Evolutionary conservation across 2,329 filamentous ascomycete species (phyloP).

Genomic region (Diaporthe amygdali): DNA sequence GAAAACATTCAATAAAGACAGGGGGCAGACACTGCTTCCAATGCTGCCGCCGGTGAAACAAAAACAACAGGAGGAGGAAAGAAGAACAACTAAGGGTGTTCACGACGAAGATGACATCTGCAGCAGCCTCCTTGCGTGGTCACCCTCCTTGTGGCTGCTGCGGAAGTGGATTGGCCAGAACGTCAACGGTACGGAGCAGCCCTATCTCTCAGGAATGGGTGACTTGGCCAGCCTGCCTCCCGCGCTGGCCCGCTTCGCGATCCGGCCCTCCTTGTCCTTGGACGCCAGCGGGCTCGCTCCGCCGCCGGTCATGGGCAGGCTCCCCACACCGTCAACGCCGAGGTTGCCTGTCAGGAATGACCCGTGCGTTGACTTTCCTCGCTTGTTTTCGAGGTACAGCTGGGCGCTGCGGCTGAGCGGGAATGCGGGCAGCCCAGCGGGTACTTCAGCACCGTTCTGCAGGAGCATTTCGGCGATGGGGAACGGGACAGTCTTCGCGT

Average conservation of each 20-base stretch:
- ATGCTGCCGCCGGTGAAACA: conserved; percentile 1
- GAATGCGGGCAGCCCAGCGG: conserved; percentile 75
- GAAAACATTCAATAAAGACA: not conserved
- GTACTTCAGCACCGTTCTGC: conserved; percentile 93
- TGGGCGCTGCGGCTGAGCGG: conserved; percentile 82
- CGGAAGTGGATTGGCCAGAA: conserved; percentile 25
- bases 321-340: conserved; percentile 62
- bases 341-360: conserved; percentile 25
- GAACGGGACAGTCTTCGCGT: conserved; percentile 70
- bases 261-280: conserved; percentile 68
- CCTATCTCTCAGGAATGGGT: conserved; percentile 67
- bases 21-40: not conserved
- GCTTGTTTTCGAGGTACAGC: conserved; percentile 83
- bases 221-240: conserved; percentile 74
- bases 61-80: not conserved
- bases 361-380: conserved; percentile 48
- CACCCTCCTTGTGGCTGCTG: conserved; percentile 11
- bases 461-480: conserved; percentile 88
- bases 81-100: not conserved
- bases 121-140: conserved; percentile 23
- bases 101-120: conserved; percentile 21
- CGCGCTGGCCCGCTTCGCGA: conserved; percentile 81
- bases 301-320: conserved; percentile 57
- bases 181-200: conserved; percentile 33
- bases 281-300: conserved; percentile 26